These are phyloP conservation scores for Podaxis pistillaris DNA, from an alignment of 768 basidiomycete genomes.

Conservation along the genomic window DNA sequence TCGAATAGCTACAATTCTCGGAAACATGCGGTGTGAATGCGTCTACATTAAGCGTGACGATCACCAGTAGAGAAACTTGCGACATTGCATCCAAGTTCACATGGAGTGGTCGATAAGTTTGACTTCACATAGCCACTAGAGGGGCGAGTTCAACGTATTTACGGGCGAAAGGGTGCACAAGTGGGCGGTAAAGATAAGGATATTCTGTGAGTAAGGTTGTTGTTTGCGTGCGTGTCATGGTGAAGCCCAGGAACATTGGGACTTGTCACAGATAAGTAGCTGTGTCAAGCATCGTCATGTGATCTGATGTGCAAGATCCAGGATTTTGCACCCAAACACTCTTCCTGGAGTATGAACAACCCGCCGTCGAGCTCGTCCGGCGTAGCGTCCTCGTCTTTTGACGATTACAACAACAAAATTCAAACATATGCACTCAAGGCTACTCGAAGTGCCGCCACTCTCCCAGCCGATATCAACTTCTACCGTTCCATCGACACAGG, in stretches of 20 bases:
- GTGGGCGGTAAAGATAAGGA: too few species aligned
- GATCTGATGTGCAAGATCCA: not conserved
- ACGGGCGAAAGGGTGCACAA: too few species aligned
- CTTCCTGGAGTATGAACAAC: not conserved
- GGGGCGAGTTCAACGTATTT: too few species aligned
- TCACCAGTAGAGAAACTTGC: too few species aligned
- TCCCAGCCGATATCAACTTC: conserved; percentile 81
- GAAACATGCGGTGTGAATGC: too few species aligned
- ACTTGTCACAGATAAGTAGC: not conserved
- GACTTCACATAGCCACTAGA: too few species aligned
- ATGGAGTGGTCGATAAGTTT: too few species aligned
- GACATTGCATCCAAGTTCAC: too few species aligned
- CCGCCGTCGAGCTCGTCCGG: not conserved
- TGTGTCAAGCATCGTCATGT: not conserved
- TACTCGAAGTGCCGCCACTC: conserved; percentile 56
- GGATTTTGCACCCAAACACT: not conserved
- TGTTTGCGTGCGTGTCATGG: too few species aligned
- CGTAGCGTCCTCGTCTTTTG: not conserved
- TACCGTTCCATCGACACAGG: conserved; percentile 81
- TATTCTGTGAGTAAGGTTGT: too few species aligned
- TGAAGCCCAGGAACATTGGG: not conserved
- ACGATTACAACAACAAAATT: conserved; percentile 37
- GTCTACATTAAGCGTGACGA: too few species aligned
- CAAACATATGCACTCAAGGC: conserved; percentile 63
- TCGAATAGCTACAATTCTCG: too few species aligned